These are phyloP conservation scores for Chaetoceros tenuissimus DNA, from an alignment of 108 stramenopile genomes.

Conservation along the genomic window DNA sequence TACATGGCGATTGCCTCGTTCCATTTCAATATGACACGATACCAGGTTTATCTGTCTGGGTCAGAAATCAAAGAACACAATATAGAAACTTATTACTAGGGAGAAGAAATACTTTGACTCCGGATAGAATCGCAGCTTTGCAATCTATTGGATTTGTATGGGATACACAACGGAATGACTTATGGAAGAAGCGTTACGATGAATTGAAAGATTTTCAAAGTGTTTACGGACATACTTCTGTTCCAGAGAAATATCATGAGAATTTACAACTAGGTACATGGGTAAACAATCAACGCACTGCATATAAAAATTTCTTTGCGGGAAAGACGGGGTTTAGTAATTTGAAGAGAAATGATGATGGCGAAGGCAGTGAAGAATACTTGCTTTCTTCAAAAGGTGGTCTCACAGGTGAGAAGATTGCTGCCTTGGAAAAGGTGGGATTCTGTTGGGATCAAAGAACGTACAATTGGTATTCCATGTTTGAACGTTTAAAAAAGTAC, in stretches of 20 bases:
- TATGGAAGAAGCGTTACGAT: constrained; percentile 24
- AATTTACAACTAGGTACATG: constrained; percentile 34
- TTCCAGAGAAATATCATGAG: constrained; percentile 33
- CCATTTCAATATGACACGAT: constrained; percentile 3
- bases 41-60: constrained; percentile 21
- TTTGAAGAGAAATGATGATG: too few species aligned
- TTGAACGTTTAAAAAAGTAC: constrained; percentile 23
- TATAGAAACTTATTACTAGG: constrained; percentile 12
- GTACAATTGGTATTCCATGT: constrained; percentile 27
- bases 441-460: constrained; percentile 34
- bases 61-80: constrained; percentile 31
- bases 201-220: constrained; percentile 21
- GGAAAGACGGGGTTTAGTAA: constrained; percentile 2
- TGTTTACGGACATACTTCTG: constrained; percentile 19
- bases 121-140: constrained; percentile 22
- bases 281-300: constrained; percentile 42
- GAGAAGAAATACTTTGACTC: constrained; percentile 13
- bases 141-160: constrained; percentile 21
- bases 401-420: constrained; percentile 26
- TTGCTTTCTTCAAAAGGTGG: not conserved
- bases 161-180: not conserved
- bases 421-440: constrained; percentile 25
- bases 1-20: constrained; percentile 24
- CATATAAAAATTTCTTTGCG: constrained; percentile 17
- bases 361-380: not conserved